Evolutionary conservation across 75 land plant species (phyloP), one percentile per base, ranked within the genome.

Genomic region (Selaginella tamariscina): DNA sequence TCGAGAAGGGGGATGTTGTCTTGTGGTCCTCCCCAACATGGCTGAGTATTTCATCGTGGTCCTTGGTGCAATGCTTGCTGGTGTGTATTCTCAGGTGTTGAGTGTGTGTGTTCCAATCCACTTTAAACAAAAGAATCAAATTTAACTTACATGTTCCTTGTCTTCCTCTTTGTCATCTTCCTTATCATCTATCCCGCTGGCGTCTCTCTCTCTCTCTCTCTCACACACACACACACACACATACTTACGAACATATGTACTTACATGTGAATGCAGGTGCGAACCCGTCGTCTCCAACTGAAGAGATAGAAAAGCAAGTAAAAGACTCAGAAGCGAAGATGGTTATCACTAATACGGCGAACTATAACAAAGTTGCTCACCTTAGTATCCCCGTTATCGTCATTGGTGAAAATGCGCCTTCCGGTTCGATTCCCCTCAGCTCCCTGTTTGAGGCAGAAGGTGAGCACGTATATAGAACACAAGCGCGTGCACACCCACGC

Each of bases 31-130:
- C 21, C 99, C 99, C 1, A 95, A 95, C 74, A 70, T 91, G 28
- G 84, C 83, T 0, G 86, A 90, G 70, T 95, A 91, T 32, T 86
- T 81, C 55, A 79, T 88, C 27, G 68, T 95, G 27, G 87, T 84
- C 8, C 76, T 95, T 1, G 99, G 97, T 5, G 82, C 90, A 54
- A 83, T 95, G 86, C 68, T 82, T 0, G 92, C 88, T 22, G 96
- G 99, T 0, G 91, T 2, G 85, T 95, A 13, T 95, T 91, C 66
- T 86, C 88, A 0, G 91, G 96, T 0, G 77, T n/a, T n/a, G n/a
- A n/a, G n/a, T n/a, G n/a, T n/a, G n/a, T n/a, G n/a, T n/a, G n/a
- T n/a, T n/a, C n/a, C n/a, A n/a, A n/a, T n/a, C n/a, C n/a, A n/a
- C n/a, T n/a, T n/a, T n/a, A n/a, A n/a, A n/a, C n/a, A n/a, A n/a